Percentiles rank a stretch among this genome's conserved stretches.
Evolutionary conservation across 1,139 yeast species (phyloP).

Genomic region (Suhomyces maxii): DNA sequence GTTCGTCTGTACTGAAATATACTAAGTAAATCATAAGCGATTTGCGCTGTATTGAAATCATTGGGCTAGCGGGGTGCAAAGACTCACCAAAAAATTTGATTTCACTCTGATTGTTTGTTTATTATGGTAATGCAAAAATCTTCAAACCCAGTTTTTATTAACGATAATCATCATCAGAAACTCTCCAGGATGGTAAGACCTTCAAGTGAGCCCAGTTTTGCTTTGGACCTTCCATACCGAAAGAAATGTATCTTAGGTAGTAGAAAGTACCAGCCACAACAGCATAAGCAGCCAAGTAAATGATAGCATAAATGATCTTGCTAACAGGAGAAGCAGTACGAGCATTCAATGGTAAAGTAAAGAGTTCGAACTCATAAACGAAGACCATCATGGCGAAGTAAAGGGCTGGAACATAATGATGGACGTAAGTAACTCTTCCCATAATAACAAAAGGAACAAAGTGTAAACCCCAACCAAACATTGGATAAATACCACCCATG

Average conservation of each 20-base stretch:
- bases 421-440: constrained; percentile 98
- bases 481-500: constrained; percentile 88
- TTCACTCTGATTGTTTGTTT: neutral
- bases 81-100: neutral
- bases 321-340: constrained; percentile 22
- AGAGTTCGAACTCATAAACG: constrained; percentile 70
- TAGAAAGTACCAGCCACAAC: constrained; percentile 67
- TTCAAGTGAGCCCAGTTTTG: constrained; percentile 68
- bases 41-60: neutral
- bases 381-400: constrained; percentile 89
- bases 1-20: neutral
- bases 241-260: constrained; percentile 73
- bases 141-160: neutral
- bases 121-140: neutral
- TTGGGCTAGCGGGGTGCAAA: neutral
- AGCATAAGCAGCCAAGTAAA: constrained; percentile 50
- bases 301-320: constrained; percentile 28
- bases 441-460: constrained; percentile 85
- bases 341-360: constrained; percentile 46
- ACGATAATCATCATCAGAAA: constrained; percentile 38
- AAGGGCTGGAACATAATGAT: constrained; percentile 94
- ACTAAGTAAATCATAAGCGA: neutral
- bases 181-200: constrained; percentile 74
- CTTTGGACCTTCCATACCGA: constrained; percentile 88
- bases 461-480: constrained; percentile 94